Percentiles rank a stretch among this genome's conserved stretches.
phyloP scores from a whole-genome alignment of 2,329 filamentous ascomycete genomes.

The Pleoardoris graminearum region DNA sequence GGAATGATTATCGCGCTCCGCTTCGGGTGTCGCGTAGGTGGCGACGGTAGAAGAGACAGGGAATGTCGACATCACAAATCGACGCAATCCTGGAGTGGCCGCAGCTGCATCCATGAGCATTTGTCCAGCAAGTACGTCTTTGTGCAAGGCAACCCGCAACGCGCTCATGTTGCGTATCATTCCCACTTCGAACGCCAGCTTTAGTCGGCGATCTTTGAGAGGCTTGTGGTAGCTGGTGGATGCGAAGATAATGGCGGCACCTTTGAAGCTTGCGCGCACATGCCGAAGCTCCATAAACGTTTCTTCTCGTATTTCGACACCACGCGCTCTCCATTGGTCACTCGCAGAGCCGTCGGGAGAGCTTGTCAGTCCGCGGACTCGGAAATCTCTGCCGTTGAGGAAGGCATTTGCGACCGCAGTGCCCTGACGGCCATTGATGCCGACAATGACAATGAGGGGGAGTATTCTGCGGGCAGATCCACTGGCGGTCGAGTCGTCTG shows the following conservation, averaged over 20 bases:
- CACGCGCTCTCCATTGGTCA: constrained; percentile 21
- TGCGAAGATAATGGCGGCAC: constrained; percentile 43
- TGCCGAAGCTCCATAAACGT: constrained; percentile 37
- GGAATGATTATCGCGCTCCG: background rate
- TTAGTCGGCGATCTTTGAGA: background rate
- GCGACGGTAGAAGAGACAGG: background rate
- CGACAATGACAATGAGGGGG: constrained; percentile 1
- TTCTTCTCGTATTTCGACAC: constrained; percentile 42
- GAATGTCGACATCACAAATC: background rate
- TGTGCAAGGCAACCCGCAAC: background rate
- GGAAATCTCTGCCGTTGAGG: background rate
- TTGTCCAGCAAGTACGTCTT: background rate
- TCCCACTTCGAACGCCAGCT: background rate
- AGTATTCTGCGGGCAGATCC: background rate
- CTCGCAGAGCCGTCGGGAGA: background rate
- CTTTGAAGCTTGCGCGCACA: constrained; percentile 39
- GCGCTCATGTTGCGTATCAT: background rate
- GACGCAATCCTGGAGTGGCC: background rate
- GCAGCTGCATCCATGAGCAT: constrained; percentile 2
- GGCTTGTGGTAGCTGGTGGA: constrained; percentile 29
- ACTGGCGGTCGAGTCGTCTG: background rate
- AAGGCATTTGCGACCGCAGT: constrained; percentile 9
- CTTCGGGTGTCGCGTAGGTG: background rate
- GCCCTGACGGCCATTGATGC: constrained; percentile 9
- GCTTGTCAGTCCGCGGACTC: constrained; percentile 6